phyloP scores from a whole-genome alignment of 1,139 yeast species.

The Candida gigantensis region DNA sequence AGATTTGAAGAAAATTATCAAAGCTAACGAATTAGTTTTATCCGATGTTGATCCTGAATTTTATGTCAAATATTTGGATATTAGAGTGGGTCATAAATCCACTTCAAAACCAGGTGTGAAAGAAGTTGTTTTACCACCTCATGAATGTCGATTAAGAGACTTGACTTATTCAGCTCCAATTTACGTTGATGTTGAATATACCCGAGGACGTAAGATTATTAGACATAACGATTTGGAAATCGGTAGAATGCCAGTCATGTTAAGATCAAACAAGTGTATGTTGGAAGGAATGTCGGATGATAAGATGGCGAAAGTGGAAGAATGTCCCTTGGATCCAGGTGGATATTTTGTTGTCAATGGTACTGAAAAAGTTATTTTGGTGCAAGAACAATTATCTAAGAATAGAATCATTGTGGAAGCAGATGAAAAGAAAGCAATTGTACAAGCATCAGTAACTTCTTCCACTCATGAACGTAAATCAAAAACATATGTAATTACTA shows the following conservation, averaged over 20 bases:
- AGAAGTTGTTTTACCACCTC: constrained; percentile 82
- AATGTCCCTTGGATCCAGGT: constrained; percentile 98
- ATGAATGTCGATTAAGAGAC: constrained; percentile 93
- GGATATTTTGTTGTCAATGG: constrained; percentile 98
- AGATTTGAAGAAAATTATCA: constrained; percentile 86
- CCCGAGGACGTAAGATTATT: constrained; percentile 89
- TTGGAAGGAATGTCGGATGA: constrained; percentile 74
- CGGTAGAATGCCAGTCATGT: constrained; percentile 98
- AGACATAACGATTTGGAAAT: constrained; percentile 89
- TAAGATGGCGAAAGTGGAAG: constrained; percentile 86
- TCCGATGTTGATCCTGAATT: constrained; percentile 98
- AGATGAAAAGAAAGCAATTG: constrained; percentile 90
- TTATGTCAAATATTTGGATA: constrained; percentile 86
- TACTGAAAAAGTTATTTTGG: constrained; percentile 94
- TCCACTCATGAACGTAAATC: constrained; percentile 98
- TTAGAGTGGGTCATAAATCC: constrained; percentile 79
- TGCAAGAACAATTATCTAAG: constrained; percentile 94
- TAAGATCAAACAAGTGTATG: constrained; percentile 88
- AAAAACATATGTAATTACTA: constrained; percentile 91
- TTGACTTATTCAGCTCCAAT: constrained; percentile 95
- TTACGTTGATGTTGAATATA: constrained; percentile 94
- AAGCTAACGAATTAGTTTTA: constrained; percentile 84
- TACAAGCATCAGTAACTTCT: constrained; percentile 96
- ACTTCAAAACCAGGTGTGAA: constrained; percentile 50
- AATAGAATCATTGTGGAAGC: constrained; percentile 98